Conservation (phyloP, 140 eudicot genomes). For the Senecio squalidus region DNA sequence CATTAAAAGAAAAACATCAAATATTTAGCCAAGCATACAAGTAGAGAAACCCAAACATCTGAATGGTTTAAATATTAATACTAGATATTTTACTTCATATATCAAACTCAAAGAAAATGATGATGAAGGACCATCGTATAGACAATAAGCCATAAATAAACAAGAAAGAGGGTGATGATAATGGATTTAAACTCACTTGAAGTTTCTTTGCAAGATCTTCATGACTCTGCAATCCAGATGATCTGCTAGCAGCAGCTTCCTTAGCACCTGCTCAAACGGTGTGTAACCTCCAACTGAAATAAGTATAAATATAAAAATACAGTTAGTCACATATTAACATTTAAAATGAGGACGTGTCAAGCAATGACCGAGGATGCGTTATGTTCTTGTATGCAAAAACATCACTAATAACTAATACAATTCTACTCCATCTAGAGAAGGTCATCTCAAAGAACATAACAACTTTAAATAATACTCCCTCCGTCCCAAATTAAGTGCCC, state of each 20-base stretch:
- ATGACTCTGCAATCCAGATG: slow-evolving; percentile 61
- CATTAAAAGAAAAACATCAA: slow-evolving; percentile 5
- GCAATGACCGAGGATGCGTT: too few relatives aligned
- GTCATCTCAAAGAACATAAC: too few relatives aligned
- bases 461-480: too few relatives aligned
- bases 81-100: neutral
- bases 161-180: neutral
- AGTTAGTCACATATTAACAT: neutral
- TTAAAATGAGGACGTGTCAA: too few relatives aligned
- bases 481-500: too few relatives aligned
- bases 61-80: neutral
- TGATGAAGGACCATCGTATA: neutral
- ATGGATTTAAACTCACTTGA: slow-evolving; percentile 39
- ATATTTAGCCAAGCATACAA: neutral
- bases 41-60: neutral
- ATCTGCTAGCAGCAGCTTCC: slow-evolving; percentile 60
- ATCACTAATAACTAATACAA: neutral
- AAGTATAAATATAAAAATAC: neutral
- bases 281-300: slow-evolving; percentile 78
- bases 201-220: slow-evolving; percentile 94
- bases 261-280: slow-evolving; percentile 72
- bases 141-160: neutral
- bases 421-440: neutral
- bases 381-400: too few relatives aligned
- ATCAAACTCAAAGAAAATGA: neutral